Percentiles rank a stretch among this genome's conserved stretches.
phyloP scores from a whole-genome alignment of 2,329 filamentous ascomycete genomes.

The Nannizziopsis barbatae region DNA sequence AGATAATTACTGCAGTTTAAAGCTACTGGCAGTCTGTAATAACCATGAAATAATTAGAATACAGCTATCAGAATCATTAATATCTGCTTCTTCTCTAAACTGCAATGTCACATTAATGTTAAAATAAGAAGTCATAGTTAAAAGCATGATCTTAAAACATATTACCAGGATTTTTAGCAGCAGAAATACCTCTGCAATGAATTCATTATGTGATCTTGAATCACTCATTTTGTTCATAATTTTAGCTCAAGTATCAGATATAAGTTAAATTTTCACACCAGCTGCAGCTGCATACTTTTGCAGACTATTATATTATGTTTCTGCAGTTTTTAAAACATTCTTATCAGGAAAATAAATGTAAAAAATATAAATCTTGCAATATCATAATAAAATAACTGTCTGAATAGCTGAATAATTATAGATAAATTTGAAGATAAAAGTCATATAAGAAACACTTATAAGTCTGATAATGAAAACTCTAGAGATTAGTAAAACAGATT shows the following conservation, averaged over 20 bases:
- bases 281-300: slow-evolving; percentile 31
- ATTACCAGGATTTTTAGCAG: slow-evolving; percentile 60
- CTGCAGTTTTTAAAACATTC: slow-evolving; percentile 26
- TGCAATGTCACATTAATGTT: slow-evolving; percentile 53
- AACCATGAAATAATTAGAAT: slow-evolving; percentile 32
- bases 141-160: slow-evolving; percentile 43
- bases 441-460: slow-evolving; percentile 55
- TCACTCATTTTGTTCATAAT: slow-evolving; percentile 74
- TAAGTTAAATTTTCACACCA: slow-evolving; percentile 46
- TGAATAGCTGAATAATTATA: slow-evolving; percentile 74
- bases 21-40: background rate
- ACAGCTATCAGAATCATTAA: slow-evolving; percentile 56
- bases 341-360: slow-evolving; percentile 58
- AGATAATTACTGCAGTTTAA: background rate
- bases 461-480: slow-evolving; percentile 24
- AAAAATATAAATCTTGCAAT: slow-evolving; percentile 69
- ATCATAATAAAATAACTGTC: slow-evolving; percentile 58
- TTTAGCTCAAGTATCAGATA: slow-evolving; percentile 52
- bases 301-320: slow-evolving; percentile 18
- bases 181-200: slow-evolving; percentile 75
- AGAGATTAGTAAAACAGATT: background rate
- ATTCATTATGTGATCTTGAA: slow-evolving; percentile 79
- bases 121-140: slow-evolving; percentile 43
- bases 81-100: slow-evolving; percentile 56
- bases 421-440: slow-evolving; percentile 79